Base-by-base conservation (phyloP, 371 early-diverging fungal genomes). In the Haplosporangium sp. region DNA sequence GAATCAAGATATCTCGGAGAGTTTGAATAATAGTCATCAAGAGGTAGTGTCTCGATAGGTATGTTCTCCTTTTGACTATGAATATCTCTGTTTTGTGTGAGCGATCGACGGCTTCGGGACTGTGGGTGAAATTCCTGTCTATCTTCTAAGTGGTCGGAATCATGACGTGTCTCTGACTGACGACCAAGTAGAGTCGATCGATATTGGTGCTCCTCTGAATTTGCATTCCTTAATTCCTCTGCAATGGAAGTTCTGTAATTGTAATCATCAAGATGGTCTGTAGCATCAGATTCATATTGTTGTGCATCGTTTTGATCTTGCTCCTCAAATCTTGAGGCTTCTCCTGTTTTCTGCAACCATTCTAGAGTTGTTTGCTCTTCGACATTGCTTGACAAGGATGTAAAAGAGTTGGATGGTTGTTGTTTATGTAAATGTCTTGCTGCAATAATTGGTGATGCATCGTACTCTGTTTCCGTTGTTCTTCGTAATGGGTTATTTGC, bases 391-490 rank as follows among this genome's bases (percentile, higher is more conserved):
- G 67, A 67, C 17, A 72, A 59, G 9, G 63, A 65, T 15, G 38
- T 53, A 17, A 61, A 47, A 6, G 63, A 56, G 38, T 56, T 63
- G 35, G 63, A 40, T 20, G 63, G 44, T 0, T 71, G 72, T 1
- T 71, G 55, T 1, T 38, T 17, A 15, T 11, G 53, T 62, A 71
- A n/a, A 2, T 59, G 60, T 3, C 67, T 66, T 6, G 63, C 55
- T 7, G 72, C 55, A 9, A 63, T 62, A 60, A 57, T 67, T 4
- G 77, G 72, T 9, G 77, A 76, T 13, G 67, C 67, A 53, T 76
- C 77, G 50, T 76, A 76, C 34, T 76, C 77, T 20, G 77, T 76
- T 38, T 76, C 77, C 34, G 77, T 76, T 9, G 77, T 76, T n/a
- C 77, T 67, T 6, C 71, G 62, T 34, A 35, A 44, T 3, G 69